Evolutionary conservation across 768 basidiomycete genomes (phyloP).

Genomic region (Suillus subalutaceus): DNA sequence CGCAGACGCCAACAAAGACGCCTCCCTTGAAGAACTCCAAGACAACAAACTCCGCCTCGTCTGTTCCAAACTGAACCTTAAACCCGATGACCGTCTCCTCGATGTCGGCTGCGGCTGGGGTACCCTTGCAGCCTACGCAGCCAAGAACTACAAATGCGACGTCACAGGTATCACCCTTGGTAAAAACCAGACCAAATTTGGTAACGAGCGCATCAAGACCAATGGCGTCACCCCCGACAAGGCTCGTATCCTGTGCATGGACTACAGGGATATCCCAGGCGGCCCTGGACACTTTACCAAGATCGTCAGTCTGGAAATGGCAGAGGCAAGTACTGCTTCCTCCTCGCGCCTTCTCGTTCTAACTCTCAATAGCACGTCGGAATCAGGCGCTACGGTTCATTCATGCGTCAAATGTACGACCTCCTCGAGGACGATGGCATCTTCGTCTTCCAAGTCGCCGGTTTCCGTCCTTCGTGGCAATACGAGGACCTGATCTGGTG

Average conservation of each 20-base stretch:
- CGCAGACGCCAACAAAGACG: constrained; percentile 63
- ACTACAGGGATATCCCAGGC: constrained; percentile 89
- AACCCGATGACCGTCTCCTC: constrained; percentile 82
- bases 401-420: constrained; percentile 91
- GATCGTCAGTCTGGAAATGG: constrained; percentile 98
- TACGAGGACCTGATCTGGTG: constrained; percentile 97
- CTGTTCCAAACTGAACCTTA: constrained; percentile 90
- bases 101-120: constrained; percentile 98
- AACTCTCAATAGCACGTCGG: constrained; percentile 76
- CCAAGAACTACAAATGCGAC: constrained; percentile 97
- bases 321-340: constrained; percentile 61
- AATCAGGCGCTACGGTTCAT: constrained; percentile 85
- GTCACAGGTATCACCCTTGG: constrained; percentile 94
- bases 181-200: constrained; percentile 90
- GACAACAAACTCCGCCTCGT: constrained; percentile 98
- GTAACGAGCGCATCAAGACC: constrained; percentile 80
- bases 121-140: constrained; percentile 90
- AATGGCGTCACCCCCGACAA: constrained; percentile 75
- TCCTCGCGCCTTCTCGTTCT: not conserved
- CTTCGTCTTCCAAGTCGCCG: constrained; percentile 97
- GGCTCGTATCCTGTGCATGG: constrained; percentile 90
- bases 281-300: constrained; percentile 81
- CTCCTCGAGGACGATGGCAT: constrained; percentile 93
- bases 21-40: constrained; percentile 92
- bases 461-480: constrained; percentile 92